Evolutionary conservation across 2,329 filamentous ascomycete genomes (phyloP), one percentile per base, ranked within the genome.

Genomic region (Curvularia lunata): DNA sequence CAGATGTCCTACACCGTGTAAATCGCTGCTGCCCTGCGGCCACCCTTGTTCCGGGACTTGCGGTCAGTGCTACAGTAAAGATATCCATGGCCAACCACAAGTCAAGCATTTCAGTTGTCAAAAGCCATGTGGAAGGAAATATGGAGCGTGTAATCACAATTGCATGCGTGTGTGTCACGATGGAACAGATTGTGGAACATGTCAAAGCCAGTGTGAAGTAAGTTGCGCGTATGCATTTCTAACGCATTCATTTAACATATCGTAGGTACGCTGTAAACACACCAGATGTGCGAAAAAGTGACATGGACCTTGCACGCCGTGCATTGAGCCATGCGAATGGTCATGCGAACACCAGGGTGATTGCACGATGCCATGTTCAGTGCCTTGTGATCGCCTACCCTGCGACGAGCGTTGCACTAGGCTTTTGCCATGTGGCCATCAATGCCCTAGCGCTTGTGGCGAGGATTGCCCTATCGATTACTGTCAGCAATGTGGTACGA

Each of bases 41-140:
- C 88, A 90, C 66, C 55, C 54, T 0, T 91, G 88, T 25, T 6
- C 23, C 6, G 23, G 23, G 6, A 25, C 58, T 7, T 91, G 88
- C 66, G 71, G 58, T 6, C 52, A 61, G 0, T 91, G 88, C 71
- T 79, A 77, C 3, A 65, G 49, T 1, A 75, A 73, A 23, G 62
- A 25, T 25, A 25, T 25, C 23, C 23, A 25, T 25, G 23, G 23
- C 23, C 23, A 25, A 25, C 23, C 23, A 25, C 23, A 25, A 25
- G 23, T 53, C 1, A 53, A 61, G 19, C 70, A 75, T 41, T 16
- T 19, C 1, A 7, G 30, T 16, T 76, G 74, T 40, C 47, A 1
- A 1, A 69, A 69, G 34, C 42, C 48, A 0, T 76, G 74, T 43
- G 71, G 69, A 2, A 58, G 74, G 28, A 59, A 58, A n/a, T 63